Percentiles rank a stretch among this genome's conserved stretches.
phyloP scores from a whole-genome alignment of 106 monocot species.

The Dendrobium chrysotoxum region DNA sequence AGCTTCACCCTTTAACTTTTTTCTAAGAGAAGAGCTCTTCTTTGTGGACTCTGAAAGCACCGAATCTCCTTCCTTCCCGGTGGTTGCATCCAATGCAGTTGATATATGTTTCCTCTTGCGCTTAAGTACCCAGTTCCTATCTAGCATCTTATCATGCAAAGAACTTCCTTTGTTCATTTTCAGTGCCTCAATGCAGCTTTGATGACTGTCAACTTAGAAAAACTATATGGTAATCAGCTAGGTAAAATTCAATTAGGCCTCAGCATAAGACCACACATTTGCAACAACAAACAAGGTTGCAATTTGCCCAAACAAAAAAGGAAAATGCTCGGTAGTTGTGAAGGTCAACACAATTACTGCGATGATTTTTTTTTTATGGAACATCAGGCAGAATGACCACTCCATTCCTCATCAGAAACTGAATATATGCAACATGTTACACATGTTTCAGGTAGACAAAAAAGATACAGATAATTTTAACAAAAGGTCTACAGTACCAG shows the following conservation, averaged over 20 bases:
- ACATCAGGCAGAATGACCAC: not conserved
- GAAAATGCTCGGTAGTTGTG: not conserved
- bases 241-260: not conserved
- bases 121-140: constrained; percentile 70
- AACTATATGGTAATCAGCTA: not conserved
- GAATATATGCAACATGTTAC: not conserved
- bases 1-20: constrained; percentile 24
- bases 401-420: not conserved
- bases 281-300: not conserved
- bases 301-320: not conserved
- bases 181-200: constrained; percentile 10
- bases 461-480: not conserved
- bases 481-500: not conserved
- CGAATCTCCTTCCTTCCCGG: constrained; percentile 26
- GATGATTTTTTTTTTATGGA: not conserved
- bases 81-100: constrained; percentile 21
- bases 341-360: not conserved
- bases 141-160: constrained; percentile 43
- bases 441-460: not conserved
- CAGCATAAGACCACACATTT: not conserved
- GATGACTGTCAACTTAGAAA: constrained; percentile 1
- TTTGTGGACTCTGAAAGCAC: constrained; percentile 17
- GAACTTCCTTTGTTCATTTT: constrained; percentile 49
- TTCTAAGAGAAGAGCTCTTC: constrained; percentile 21
- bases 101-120: constrained; percentile 61